These are phyloP conservation scores for Globisporangium spiculum DNA, from an alignment of 352 stramenopile genomes.

Conservation along the genomic window DNA sequence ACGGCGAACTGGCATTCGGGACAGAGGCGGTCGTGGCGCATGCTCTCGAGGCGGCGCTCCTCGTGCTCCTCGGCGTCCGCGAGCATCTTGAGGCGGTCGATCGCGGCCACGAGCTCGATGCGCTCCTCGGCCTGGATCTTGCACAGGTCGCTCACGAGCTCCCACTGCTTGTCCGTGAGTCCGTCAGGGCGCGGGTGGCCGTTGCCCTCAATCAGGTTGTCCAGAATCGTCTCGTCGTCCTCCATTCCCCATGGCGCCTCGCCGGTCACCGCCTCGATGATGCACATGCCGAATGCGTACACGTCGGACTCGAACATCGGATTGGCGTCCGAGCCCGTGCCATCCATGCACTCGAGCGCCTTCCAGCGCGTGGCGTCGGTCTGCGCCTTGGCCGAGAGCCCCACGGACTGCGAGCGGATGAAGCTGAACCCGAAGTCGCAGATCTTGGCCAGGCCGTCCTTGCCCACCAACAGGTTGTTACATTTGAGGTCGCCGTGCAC, in stretches of 20 bases:
- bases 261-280: slow-evolving; percentile 35
- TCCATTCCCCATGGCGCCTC: slow-evolving; percentile 31
- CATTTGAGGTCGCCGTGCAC: slow-evolving; percentile 89
- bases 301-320: slow-evolving; percentile 35
- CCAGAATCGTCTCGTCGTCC: slow-evolving; percentile 29
- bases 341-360: slow-evolving; percentile 35
- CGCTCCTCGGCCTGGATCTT: slow-evolving; percentile 12
- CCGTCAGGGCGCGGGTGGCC: slow-evolving; percentile 11
- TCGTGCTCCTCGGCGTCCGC: slow-evolving; percentile 17
- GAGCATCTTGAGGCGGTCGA: slow-evolving; percentile 14
- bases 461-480: slow-evolving; percentile 83
- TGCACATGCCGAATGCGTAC: slow-evolving; percentile 44
- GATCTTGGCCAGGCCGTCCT: slow-evolving; percentile 27
- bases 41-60: slow-evolving; percentile 12
- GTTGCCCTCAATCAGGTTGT: slow-evolving; percentile 17
- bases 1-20: slow-evolving; percentile 17
- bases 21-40: slow-evolving; percentile 17
- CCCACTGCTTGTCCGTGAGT: slow-evolving; percentile 17
- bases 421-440: slow-evolving; percentile 46
- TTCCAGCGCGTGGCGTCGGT: slow-evolving; percentile 40
- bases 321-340: slow-evolving; percentile 4
- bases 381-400: slow-evolving; percentile 29
- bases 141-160: slow-evolving; percentile 13
- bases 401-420: slow-evolving; percentile 30
- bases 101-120: slow-evolving; percentile 7